A percentile compares a stretch with the other conserved stretches of the same genome.
Conservation (phyloP, 2,329 filamentous ascomycete genomes). For the Microdochium nivale region DNA sequence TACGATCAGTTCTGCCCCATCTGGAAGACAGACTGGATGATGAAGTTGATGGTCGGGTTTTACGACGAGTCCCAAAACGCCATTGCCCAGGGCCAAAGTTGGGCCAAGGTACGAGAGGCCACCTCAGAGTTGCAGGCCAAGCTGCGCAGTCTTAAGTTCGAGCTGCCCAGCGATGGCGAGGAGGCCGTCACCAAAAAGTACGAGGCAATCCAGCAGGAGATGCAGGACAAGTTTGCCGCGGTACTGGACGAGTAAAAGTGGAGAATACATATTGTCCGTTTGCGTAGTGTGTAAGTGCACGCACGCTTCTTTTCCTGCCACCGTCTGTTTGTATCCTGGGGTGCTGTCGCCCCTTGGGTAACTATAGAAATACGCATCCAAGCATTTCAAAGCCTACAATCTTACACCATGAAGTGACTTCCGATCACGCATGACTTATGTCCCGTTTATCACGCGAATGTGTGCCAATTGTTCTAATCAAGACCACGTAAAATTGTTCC, state of each 20-base stretch:
- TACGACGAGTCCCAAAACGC: conserved; percentile 97
- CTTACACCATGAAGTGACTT: too few relatives aligned
- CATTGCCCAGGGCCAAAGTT: conserved; percentile 80
- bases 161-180: conserved; percentile 79
- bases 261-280: too few relatives aligned
- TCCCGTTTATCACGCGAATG: too few relatives aligned
- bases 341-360: too few relatives aligned
- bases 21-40: conserved; percentile 99
- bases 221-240: conserved; percentile 96
- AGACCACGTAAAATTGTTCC: too few relatives aligned
- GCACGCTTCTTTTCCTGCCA: too few relatives aligned
- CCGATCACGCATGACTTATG: too few relatives aligned
- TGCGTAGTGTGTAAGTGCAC: too few relatives aligned
- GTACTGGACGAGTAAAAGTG: conserved; percentile 79
- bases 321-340: too few relatives aligned
- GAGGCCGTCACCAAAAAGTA: conserved; percentile 84
- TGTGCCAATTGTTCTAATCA: too few relatives aligned
- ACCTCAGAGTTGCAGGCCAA: conserved; percentile 79
- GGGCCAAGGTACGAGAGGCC: conserved; percentile 86
- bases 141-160: conserved; percentile 92
- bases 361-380: too few relatives aligned
- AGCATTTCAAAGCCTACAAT: too few relatives aligned
- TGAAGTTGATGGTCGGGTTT: conserved; percentile 98
- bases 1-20: conserved; percentile 99
- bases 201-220: conserved; percentile 79